These are phyloP conservation scores for Carpinus fangiana DNA, from an alignment of 306 rosid species.

Conservation along the genomic window DNA sequence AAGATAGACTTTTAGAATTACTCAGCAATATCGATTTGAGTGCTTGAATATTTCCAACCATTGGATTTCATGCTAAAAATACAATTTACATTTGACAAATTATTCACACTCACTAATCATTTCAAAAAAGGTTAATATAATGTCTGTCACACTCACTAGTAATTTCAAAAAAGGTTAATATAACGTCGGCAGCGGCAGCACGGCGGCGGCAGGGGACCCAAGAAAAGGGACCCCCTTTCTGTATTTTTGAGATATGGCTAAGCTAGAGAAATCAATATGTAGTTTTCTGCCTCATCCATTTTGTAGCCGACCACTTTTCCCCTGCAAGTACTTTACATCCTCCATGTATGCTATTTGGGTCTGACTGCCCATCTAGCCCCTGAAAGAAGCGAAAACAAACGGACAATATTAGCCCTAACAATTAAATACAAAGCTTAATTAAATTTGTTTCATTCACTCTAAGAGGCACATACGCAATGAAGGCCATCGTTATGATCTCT, in stretches of 20 bases:
- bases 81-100: not conserved
- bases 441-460: not conserved
- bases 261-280: constrained; percentile 13
- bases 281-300: constrained; percentile 64
- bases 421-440: not conserved
- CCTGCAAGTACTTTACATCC: constrained; percentile 57
- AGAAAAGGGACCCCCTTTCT: constrained; percentile 4
- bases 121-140: not conserved
- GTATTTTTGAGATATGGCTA: not conserved
- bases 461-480: not conserved
- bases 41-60: not conserved
- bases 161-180: not conserved
- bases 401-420: no score
- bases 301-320: constrained; percentile 67
- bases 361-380: constrained; percentile 57
- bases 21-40: not conserved
- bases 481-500: not conserved
- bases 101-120: not conserved
- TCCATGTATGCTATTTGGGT: constrained; percentile 57
- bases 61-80: not conserved
- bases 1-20: no score
- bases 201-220: not conserved
- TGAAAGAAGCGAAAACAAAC: not conserved
- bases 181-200: no score
- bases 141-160: no score